These are phyloP conservation scores for Pyrenochaeta sp. DNA, from an alignment of 2,329 filamentous ascomycete genomes.

Conservation along the genomic window DNA sequence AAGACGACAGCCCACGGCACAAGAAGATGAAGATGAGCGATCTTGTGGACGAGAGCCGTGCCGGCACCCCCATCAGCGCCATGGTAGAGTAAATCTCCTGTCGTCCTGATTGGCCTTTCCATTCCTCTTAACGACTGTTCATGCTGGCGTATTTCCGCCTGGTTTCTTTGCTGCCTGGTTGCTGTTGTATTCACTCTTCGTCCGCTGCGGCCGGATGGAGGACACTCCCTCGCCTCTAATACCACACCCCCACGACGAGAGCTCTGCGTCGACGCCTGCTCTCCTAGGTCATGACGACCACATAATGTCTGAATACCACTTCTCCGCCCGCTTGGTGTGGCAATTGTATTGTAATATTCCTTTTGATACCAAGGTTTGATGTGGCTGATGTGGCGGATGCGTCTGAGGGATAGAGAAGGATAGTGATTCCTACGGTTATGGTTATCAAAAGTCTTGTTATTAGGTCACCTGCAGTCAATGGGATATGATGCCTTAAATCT, in stretches of 20 bases:
- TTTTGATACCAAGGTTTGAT: conserved; percentile 33
- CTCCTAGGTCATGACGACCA: conserved; percentile 38
- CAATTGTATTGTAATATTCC: conserved; percentile 38
- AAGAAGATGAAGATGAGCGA: conserved; percentile 67
- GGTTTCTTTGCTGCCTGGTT: conserved; percentile 9
- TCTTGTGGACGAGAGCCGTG: conserved; percentile 57
- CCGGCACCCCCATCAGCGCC: conserved; percentile 44
- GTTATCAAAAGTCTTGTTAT: conserved; percentile 23
- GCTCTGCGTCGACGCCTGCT: conserved; percentile 37
- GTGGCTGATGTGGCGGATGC: conserved; percentile 8
- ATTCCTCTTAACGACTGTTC: conserved; percentile 27
- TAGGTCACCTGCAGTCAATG: conserved; percentile 9
- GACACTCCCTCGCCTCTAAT: conserved; percentile 13
- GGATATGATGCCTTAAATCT: conserved; percentile 8
- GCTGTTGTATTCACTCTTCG: conserved; percentile 6
- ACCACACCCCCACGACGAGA: conserved; percentile 9
- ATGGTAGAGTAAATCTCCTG: conserved; percentile 37
- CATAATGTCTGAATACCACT: conserved; percentile 48
- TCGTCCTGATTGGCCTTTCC: conserved; percentile 5
- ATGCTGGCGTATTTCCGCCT: conserved; percentile 13
- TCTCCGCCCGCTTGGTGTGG: conserved; percentile 14
- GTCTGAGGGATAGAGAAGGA: conserved; percentile 4
- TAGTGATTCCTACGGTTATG: not conserved
- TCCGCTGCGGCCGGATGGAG: conserved; percentile 19
- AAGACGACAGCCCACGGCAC: conserved; percentile 57